These are phyloP conservation scores for Spergularia azorica DNA, from an alignment of 179 eudicot genomes.

Conservation along the genomic window DNA sequence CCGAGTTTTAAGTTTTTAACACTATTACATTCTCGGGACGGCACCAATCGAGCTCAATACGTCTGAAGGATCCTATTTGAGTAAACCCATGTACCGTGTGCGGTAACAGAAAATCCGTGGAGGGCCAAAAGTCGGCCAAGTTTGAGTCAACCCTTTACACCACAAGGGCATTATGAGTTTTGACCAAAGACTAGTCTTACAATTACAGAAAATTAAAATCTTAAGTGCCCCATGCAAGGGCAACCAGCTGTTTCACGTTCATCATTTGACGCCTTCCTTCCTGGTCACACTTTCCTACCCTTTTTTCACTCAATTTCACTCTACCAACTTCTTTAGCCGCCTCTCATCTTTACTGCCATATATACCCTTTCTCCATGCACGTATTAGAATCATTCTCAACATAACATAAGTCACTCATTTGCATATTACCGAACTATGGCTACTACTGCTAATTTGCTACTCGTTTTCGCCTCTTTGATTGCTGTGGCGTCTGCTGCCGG, in stretches of 20 bases:
- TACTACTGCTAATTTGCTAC: not conserved
- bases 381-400: too few relatives aligned
- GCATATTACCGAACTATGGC: too few relatives aligned
- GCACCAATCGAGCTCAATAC: too few relatives aligned
- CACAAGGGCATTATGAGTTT: not conserved
- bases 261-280: conserved; percentile 6
- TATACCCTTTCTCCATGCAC: not conserved
- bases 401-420: not conserved
- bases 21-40: too few relatives aligned
- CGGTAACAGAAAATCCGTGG: too few relatives aligned
- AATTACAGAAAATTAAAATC: not conserved
- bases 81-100: too few relatives aligned
- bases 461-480: conserved; percentile 14
- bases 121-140: too few relatives aligned
- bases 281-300: not conserved
- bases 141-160: too few relatives aligned
- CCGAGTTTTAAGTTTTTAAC: too few relatives aligned
- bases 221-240: not conserved
- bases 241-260: conserved; percentile 25
- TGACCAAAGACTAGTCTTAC: not conserved
- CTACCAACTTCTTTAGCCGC: conserved; percentile 11
- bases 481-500: conserved; percentile 16
- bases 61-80: too few relatives aligned
- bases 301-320: not conserved
- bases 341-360: too few relatives aligned